Percentiles rank a stretch among this genome's conserved stretches.
Conservation (phyloP, 208 protist genomes). For the Endotrypanum monterogeii region DNA sequence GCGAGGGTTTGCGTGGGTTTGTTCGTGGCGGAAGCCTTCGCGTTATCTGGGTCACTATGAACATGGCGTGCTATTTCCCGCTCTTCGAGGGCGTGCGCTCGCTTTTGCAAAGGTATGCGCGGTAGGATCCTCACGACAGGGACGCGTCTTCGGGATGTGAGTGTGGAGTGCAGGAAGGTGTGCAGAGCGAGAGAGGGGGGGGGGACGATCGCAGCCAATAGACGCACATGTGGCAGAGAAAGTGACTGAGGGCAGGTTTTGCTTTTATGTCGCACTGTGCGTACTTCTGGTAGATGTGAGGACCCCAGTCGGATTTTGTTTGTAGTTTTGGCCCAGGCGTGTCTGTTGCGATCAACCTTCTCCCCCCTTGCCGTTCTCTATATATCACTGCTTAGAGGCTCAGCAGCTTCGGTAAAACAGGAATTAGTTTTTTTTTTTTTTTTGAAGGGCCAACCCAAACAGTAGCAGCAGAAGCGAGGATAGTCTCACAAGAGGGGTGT, state of each 20-base stretch:
- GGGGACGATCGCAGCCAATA: no score
- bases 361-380: no score
- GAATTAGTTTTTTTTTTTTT: no score
- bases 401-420: no score
- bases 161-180: neutral
- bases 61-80: constrained; percentile 85
- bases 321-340: no score
- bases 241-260: neutral
- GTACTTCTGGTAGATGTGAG: no score
- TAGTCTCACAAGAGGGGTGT: no score
- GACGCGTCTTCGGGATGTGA: neutral
- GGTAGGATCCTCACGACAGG: neutral
- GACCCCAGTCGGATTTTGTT: no score
- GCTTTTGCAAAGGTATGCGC: constrained; percentile 15
- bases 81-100: constrained; percentile 57
- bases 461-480: no score
- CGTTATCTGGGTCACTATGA: constrained; percentile 78
- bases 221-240: neutral
- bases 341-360: no score
- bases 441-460: no score
- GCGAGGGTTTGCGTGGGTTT: constrained; percentile 61
- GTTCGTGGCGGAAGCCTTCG: constrained; percentile 66
- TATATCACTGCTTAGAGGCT: no score
- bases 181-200: neutral
- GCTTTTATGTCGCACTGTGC: neutral